Base-by-base conservation (phyloP, 306 rosid species). In the Quercus dentata region DNA sequence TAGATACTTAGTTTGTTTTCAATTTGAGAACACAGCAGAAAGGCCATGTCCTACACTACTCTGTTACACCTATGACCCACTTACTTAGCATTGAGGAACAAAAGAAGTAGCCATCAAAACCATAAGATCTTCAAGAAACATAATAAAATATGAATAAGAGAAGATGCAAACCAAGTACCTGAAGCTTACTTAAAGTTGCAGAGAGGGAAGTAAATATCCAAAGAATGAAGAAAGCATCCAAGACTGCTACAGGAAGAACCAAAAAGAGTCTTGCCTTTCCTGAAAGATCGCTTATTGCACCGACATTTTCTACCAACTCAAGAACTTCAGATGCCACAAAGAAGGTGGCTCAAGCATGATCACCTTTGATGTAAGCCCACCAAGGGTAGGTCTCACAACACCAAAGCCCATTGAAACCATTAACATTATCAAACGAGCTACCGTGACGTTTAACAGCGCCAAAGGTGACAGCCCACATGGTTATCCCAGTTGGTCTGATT, bases 221-320 rank as follows among this genome's bases (percentile, higher is more conserved):
- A 78, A 95, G 88, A 89, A 95, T 91, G 93, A 95, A 95, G 86
- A 95, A 93, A 78, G 94, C 98, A 59, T 95, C 99, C 92, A 95
- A 86, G 64, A 93, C 56, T 35, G 98, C 98, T 72, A 94, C 90
- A 4, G 99, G 99, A 82, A 95, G 96, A 80, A 93, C 93, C 88
- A 95, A 86, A 83, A 95, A 93, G 28, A 95, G 84, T 69, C 92
- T 93, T 38, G 99, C 98, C 81, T 95, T 95, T 76, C 99, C 99
- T 20, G 99, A 90, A 85, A 93, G 91, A 85, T 95, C 99, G 64
- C 97, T 95, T 70, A 95, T 87, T 23, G 99, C 93, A 70, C 99
- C 99, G 1, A 93, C 99, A 76, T 93, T 94, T 88, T 95, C 99
- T 13, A 90, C 97, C 89, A 95, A 80, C 64, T 95, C 99, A 79